A percentile compares a stretch with the other conserved stretches of the same genome.
Evolutionary conservation across 805 yeast species (phyloP).

Genomic region (Starmerella etchellsii): DNA sequence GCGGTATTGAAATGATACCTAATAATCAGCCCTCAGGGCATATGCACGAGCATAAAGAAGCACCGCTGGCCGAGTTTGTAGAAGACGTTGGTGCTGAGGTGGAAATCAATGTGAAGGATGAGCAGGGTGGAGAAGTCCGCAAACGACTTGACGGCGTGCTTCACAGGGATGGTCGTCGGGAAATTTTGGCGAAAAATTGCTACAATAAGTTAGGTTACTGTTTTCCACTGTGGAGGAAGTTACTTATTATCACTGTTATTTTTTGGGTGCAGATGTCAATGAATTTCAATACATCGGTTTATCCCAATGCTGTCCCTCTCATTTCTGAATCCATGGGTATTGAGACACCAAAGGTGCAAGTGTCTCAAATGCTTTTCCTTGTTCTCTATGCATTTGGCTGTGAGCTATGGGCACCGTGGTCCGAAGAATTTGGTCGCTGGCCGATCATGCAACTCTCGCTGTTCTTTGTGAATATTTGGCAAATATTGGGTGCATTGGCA

Average conservation of each 20-base stretch:
- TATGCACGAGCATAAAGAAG: constrained; percentile 7
- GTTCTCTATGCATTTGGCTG: constrained; percentile 47
- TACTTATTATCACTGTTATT: constrained; percentile 30
- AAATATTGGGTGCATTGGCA: constrained; percentile 49
- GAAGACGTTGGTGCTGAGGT: constrained; percentile 17
- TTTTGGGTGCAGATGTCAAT: constrained; percentile 32
- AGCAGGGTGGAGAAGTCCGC: constrained; percentile 4
- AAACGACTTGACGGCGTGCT: constrained; percentile 13
- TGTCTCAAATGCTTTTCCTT: constrained; percentile 40
- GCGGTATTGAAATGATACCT: no score
- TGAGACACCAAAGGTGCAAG: constrained; percentile 23
- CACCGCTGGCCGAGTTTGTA: constrained; percentile 9
- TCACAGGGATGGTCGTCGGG: constrained; percentile 15
- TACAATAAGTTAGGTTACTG: constrained; percentile 29
- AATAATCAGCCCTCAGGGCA: no score
- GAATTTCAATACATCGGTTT: constrained; percentile 33
- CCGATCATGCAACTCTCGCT: constrained; percentile 43
- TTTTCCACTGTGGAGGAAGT: constrained; percentile 28
- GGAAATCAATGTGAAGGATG: constrained; percentile 4
- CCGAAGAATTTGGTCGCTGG: constrained; percentile 54
- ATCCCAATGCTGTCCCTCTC: constrained; percentile 30
- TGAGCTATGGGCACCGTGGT: constrained; percentile 48
- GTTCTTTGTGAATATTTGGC: constrained; percentile 33
- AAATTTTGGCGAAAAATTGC: constrained; percentile 27
- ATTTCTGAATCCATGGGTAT: constrained; percentile 35